A percentile compares a stretch with the other conserved stretches of the same genome.
These are phyloP conservation scores for Leucosporidium scottii DNA, from an alignment of 768 basidiomycete species.

Conservation along the genomic window DNA sequence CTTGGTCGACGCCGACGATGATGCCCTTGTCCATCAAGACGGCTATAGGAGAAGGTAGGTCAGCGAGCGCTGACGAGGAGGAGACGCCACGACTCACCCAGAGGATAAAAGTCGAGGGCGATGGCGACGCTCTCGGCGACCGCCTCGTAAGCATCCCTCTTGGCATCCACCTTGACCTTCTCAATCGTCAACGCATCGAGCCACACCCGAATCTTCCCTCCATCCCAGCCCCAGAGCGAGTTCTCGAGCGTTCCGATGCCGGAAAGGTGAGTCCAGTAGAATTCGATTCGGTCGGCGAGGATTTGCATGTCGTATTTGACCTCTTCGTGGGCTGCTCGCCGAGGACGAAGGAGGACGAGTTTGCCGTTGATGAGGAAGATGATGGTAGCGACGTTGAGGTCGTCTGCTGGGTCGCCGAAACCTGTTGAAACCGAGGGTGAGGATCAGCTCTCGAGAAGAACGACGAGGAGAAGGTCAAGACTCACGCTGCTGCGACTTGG, in stretches of 20 bases:
- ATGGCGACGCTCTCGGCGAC: constrained; percentile 93
- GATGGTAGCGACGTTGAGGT: constrained; percentile 87
- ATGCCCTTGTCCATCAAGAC: constrained; percentile 99
- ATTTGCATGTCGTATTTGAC: constrained; percentile 97
- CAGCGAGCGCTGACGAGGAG: background rate
- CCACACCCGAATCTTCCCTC: constrained; percentile 82
- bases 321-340: constrained; percentile 80
- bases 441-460: constrained; percentile 8
- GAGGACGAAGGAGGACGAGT: constrained; percentile 76
- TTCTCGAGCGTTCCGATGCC: constrained; percentile 92
- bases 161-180: constrained; percentile 47
- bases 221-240: constrained; percentile 96
- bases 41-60: constrained; percentile 48
- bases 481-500: constrained; percentile 82
- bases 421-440: constrained; percentile 49
- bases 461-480: constrained; percentile 18
- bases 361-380: constrained; percentile 92
- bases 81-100: constrained; percentile 55
- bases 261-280: constrained; percentile 95
- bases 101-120: constrained; percentile 84
- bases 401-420: constrained; percentile 86
- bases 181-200: constrained; percentile 91
- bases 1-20: constrained; percentile 90
- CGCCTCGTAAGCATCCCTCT: constrained; percentile 46
- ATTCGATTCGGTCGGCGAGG: constrained; percentile 91